phyloP scores from a whole-genome alignment of 2,329 filamentous ascomycete species.

The Colletotrichum sp. region DNA sequence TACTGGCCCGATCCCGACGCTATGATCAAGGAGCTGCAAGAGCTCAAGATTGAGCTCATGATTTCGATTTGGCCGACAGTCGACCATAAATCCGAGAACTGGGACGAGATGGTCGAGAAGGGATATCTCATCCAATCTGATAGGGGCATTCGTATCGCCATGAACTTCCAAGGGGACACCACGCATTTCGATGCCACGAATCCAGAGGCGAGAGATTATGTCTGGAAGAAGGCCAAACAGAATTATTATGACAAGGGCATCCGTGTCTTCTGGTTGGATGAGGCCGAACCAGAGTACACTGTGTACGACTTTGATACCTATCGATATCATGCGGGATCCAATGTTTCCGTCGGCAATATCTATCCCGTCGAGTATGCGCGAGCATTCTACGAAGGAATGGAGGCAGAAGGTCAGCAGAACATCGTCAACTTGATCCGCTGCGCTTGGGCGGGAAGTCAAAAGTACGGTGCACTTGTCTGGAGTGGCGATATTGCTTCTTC shows the following conservation, averaged over 20 bases:
- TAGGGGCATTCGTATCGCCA: constrained; percentile 60
- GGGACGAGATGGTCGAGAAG: constrained; percentile 36
- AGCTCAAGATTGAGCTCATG: constrained; percentile 68
- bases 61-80: constrained; percentile 72
- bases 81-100: constrained; percentile 32
- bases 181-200: constrained; percentile 70
- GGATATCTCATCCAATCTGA: constrained; percentile 67
- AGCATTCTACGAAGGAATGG: constrained; percentile 65
- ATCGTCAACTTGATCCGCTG: constrained; percentile 61
- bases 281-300: constrained; percentile 70
- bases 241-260: constrained; percentile 70
- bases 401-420: constrained; percentile 54
- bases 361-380: constrained; percentile 64
- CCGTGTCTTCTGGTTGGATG: constrained; percentile 71
- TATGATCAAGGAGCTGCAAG: constrained; percentile 66
- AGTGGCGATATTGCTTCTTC: constrained; percentile 70
- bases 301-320: constrained; percentile 72
- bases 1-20: constrained; percentile 71
- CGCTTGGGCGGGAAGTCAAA: constrained; percentile 62
- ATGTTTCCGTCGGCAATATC: constrained; percentile 58
- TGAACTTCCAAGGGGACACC: constrained; percentile 64
- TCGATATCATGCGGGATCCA: constrained; percentile 55
- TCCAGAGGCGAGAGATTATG: constrained; percentile 59
- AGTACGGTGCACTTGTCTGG: constrained; percentile 71
- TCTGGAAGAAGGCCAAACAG: constrained; percentile 63